Base-by-base conservation (phyloP, 1,284 basidiomycete genomes). In the Puccinia sorghi region DNA sequence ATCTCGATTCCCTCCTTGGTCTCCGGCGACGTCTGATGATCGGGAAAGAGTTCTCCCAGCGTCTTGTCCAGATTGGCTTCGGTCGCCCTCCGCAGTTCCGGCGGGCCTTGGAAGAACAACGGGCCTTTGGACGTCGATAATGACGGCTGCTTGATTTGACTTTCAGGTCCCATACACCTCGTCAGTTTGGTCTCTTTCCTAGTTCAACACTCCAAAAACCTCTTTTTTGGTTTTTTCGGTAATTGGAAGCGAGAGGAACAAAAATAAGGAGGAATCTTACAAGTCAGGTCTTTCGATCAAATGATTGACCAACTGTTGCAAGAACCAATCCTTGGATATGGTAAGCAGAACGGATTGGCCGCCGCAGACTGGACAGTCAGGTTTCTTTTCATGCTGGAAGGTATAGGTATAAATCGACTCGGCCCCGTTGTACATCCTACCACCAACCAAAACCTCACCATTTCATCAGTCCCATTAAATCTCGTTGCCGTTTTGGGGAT, bases 401-500 rank as follows among this genome's bases (percentile, higher is more conserved):
- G 97, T 99, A 86, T 93, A 97, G 0, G 96, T 97, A 85, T 99
- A 99, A 7, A 99, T 90, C 41, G 93, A 92, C 75, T 98, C 95
- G 54, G 94, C 98, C 43, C 97, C 97, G 80, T 96, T 86, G 82
- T 88, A 89, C 87, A 88, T 85, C 32, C 20, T 59, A 25, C 41
- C 25, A 13, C 27, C 12, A 32, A 13, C 81, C 81, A 82, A 73
- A 17, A 15, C 15, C 22, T 13, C 32, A 20, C 27, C 25, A 46
- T n/a, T 22, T 39, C 20, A 9, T 22, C 15, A 52, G 76, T 82
- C 91, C 41, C 11, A 25, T 66, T 13, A 0, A 17, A 13, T 8
- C 43, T 46, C 15, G 43, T 46, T 46, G 9, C 43, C 15, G 43
- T 46, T 46, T 17, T 46, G 15, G 32, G 32, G 32, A 46, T 12